Percentiles rank a stretch among this genome's conserved stretches.
These are phyloP conservation scores for Suillus alpinus DNA, from an alignment of 768 basidiomycete species.

Conservation along the genomic window DNA sequence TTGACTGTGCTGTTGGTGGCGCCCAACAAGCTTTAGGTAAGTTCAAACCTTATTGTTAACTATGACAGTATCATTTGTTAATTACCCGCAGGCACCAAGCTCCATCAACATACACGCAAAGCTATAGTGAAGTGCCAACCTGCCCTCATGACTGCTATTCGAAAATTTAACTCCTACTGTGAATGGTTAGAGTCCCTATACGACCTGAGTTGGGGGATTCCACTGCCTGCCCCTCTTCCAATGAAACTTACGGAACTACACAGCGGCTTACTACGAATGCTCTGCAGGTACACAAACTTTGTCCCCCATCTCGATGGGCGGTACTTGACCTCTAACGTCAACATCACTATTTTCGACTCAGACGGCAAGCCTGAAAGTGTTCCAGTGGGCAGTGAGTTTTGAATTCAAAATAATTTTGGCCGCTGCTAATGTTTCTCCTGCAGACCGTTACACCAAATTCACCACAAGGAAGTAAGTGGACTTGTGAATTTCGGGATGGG, in stretches of 20 bases:
- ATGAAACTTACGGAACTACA: neutral
- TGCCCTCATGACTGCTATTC: slow-evolving; percentile 18
- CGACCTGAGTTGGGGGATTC: slow-evolving; percentile 24
- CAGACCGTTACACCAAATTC: slow-evolving; percentile 68
- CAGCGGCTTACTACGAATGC: neutral
- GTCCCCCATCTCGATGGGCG: slow-evolving; percentile 62
- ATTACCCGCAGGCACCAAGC: slow-evolving; percentile 19
- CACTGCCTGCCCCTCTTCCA: neutral
- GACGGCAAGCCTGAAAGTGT: slow-evolving; percentile 34
- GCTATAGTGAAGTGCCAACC: slow-evolving; percentile 27
- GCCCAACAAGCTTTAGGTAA: slow-evolving; percentile 18
- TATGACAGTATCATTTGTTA: slow-evolving; percentile 3
- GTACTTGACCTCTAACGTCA: slow-evolving; percentile 82
- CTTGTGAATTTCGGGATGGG: neutral
- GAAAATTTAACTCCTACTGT: slow-evolving; percentile 30
- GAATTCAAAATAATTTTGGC: neutral
- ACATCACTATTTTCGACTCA: slow-evolving; percentile 65
- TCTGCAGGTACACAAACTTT: slow-evolving; percentile 58
- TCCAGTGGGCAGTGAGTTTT: slow-evolving; percentile 42
- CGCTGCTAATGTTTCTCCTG: slow-evolving; percentile 26
- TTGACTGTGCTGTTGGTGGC: slow-evolving; percentile 33
- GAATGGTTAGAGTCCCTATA: slow-evolving; percentile 16
- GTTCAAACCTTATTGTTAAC: neutral
- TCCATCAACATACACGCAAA: slow-evolving; percentile 29
- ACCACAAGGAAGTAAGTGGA: slow-evolving; percentile 60